Percentiles rank a stretch among this genome's conserved stretches.
Evolutionary conservation across 2,329 filamentous ascomycete species (phyloP).

Genomic region (Aureobasidium sp.): DNA sequence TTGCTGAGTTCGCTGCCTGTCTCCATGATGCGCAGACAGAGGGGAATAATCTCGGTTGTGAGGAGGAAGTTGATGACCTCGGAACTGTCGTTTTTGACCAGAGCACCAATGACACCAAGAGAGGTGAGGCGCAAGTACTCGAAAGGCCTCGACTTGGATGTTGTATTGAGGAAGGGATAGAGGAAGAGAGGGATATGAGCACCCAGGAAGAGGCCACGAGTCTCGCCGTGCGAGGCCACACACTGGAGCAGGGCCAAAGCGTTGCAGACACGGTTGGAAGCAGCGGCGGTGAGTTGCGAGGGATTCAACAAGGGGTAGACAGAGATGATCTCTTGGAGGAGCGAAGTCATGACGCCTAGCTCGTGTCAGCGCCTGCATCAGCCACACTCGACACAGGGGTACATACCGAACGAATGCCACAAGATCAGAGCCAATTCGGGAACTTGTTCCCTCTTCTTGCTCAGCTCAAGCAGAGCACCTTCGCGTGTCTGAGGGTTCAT

Average conservation of each 20-base stretch:
- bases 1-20: conserved; percentile 97
- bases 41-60: conserved; percentile 95
- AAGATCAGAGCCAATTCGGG: conserved; percentile 91
- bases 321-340: conserved; percentile 97
- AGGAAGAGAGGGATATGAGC: conserved; percentile 96
- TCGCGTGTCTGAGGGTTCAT: conserved; percentile 83
- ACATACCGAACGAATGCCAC: conserved; percentile 95
- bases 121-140: conserved; percentile 95
- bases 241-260: conserved; percentile 92
- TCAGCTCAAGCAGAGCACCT: conserved; percentile 85
- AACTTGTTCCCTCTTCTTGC: conserved; percentile 97
- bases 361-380: not conserved
- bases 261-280: conserved; percentile 95
- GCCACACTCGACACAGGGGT: not conserved
- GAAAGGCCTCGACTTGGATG: conserved; percentile 93
- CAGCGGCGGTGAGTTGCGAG: conserved; percentile 93
- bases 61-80: conserved; percentile 99
- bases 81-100: conserved; percentile 97
- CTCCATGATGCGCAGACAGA: conserved; percentile 98
- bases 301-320: conserved; percentile 96
- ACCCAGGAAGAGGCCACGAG: conserved; percentile 80
- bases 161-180: conserved; percentile 97
- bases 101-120: conserved; percentile 88
- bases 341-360: conserved; percentile 90
- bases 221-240: conserved; percentile 95